Evolutionary conservation across 2,329 filamentous ascomycete genomes (phyloP).

Genomic region (Sporothrix inflata): DNA sequence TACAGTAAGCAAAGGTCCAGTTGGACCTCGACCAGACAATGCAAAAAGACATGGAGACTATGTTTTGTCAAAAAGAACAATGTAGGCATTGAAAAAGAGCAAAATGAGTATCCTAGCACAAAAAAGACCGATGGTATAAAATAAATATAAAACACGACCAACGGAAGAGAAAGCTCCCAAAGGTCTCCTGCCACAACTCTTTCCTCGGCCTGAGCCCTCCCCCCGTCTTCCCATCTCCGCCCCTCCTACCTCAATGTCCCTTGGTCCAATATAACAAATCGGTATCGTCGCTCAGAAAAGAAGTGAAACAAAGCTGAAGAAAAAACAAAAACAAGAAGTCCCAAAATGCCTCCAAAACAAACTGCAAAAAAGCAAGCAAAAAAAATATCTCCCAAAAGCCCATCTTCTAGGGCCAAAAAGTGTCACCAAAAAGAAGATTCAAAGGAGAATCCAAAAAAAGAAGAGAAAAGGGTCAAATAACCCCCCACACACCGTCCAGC

Average conservation of each 20-base stretch:
- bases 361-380: background rate
- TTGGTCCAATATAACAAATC: constrained; percentile 23
- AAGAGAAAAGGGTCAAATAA: constrained; percentile 16
- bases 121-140: constrained; percentile 11
- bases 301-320: constrained; percentile 4
- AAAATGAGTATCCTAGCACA: background rate
- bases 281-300: constrained; percentile 27
- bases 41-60: background rate
- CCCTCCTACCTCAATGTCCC: background rate
- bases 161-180: background rate
- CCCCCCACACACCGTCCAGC: background rate
- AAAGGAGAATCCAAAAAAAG: background rate
- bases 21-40: background rate
- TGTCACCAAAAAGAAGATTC: background rate
- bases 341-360: background rate
- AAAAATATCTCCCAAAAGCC: background rate
- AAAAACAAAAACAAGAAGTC: background rate
- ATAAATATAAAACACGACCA: background rate
- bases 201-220: background rate
- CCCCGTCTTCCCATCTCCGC: background rate
- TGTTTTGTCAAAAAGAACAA: background rate
- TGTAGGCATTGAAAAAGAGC: background rate
- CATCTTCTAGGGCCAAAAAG: background rate
- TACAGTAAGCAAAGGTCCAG: background rate
- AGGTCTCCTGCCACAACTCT: background rate